phyloP scores from a whole-genome alignment of 2,329 filamentous ascomycete genomes.

The Phaeosphaeriaceae sp. region DNA sequence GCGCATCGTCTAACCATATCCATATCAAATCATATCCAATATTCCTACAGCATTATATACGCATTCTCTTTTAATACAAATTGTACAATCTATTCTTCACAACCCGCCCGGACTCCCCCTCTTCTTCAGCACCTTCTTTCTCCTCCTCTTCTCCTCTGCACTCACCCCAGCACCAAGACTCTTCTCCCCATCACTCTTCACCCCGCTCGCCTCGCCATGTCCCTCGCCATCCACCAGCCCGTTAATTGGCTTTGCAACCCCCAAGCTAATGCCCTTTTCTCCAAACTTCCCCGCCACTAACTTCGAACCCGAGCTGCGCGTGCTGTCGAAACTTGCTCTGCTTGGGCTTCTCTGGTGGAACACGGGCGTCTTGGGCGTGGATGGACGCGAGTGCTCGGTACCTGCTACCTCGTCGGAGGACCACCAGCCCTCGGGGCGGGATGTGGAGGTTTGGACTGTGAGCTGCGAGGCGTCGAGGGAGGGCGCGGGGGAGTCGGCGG shows the following conservation, averaged over 20 bases:
- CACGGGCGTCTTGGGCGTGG: slow-evolving; percentile 17
- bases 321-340: slow-evolving; percentile 35
- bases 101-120: background rate
- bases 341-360: slow-evolving; percentile 12
- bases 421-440: slow-evolving; percentile 50
- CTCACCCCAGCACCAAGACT: slow-evolving; percentile 3
- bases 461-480: slow-evolving; percentile 36
- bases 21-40: too few species aligned
- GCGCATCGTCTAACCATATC: too few species aligned
- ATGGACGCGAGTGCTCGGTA: slow-evolving; percentile 33
- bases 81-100: background rate
- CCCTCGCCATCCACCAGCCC: slow-evolving; percentile 36
- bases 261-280: slow-evolving; percentile 42
- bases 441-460: slow-evolving; percentile 39
- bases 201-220: slow-evolving; percentile 26
- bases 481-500: slow-evolving; percentile 26
- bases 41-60: too few species aligned
- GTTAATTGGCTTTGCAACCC: slow-evolving; percentile 41
- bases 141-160: slow-evolving; percentile 16
- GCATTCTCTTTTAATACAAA: background rate
- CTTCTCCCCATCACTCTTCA: slow-evolving; percentile 16
- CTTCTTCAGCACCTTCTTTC: slow-evolving; percentile 6
- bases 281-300: slow-evolving; percentile 34
- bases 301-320: slow-evolving; percentile 26
- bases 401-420: slow-evolving; percentile 46